Evolutionary conservation across 2,329 filamentous ascomycete genomes (phyloP).

Genomic region (Verticillium alfalfae): DNA sequence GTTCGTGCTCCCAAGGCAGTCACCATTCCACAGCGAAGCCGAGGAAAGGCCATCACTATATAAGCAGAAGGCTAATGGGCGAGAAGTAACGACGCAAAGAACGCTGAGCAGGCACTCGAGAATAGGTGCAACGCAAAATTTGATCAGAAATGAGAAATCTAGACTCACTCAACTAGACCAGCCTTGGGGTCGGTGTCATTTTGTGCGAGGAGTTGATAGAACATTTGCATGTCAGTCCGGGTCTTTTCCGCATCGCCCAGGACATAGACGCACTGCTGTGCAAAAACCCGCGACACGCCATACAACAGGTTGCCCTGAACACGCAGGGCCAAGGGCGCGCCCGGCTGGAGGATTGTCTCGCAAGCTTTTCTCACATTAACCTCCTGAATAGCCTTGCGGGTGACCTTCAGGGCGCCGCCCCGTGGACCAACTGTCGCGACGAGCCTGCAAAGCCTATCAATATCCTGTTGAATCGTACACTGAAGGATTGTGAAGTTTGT

Average conservation of each 20-base stretch:
- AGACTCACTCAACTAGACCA: slow-evolving; percentile 63
- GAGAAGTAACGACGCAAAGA: too few species aligned
- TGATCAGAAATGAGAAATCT: not conserved
- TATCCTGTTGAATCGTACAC: not conserved
- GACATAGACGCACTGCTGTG: slow-evolving; percentile 82
- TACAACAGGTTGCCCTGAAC: slow-evolving; percentile 86
- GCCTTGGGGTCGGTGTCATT: slow-evolving; percentile 64
- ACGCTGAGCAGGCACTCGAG: not conserved
- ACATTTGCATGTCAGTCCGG: slow-evolving; percentile 65
- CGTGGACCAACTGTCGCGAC: slow-evolving; percentile 75
- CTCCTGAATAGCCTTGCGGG: slow-evolving; percentile 78
- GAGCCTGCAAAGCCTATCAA: slow-evolving; percentile 53
- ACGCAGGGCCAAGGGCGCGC: slow-evolving; percentile 81
- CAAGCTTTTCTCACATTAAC: slow-evolving; percentile 86
- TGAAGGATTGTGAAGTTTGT: not conserved
- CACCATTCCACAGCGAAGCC: too few species aligned
- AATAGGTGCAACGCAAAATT: too few species aligned
- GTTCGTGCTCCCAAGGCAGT: too few species aligned
- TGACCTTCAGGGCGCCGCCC: slow-evolving; percentile 66
- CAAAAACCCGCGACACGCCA: slow-evolving; percentile 78
- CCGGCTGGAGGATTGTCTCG: slow-evolving; percentile 74
- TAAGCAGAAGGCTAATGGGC: too few species aligned
- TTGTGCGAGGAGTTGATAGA: slow-evolving; percentile 53
- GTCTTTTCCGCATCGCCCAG: slow-evolving; percentile 74
- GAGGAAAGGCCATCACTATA: too few species aligned